Evolutionary conservation across 179 eudicot genomes (phyloP).

Genomic region (Camellia oleifera): DNA sequence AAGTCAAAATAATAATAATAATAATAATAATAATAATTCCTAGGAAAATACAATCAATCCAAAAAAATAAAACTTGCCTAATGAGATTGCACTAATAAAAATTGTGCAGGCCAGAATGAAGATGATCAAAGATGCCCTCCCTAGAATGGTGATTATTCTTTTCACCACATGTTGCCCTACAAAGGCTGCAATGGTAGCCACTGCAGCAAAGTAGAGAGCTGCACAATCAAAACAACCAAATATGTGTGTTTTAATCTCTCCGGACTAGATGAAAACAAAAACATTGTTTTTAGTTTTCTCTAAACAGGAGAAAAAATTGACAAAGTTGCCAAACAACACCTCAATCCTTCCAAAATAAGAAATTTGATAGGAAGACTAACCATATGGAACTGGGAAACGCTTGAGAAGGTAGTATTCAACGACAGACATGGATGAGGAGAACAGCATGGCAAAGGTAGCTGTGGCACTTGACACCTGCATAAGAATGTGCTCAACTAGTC

Average conservation of each 20-base stretch:
- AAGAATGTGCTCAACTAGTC: not conserved
- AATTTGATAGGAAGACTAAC: conserved; percentile 21
- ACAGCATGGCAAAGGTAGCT: conserved; percentile 63
- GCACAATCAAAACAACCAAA: conserved; percentile 7
- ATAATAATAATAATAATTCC: not conserved
- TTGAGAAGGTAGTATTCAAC: conserved; percentile 59
- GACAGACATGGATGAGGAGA: conserved; percentile 67
- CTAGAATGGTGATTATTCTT: conserved; percentile 43
- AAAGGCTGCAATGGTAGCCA: conserved; percentile 63
- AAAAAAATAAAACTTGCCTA: conserved; percentile 30
- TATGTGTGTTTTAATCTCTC: not conserved
- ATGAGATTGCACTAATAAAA: conserved; percentile 54
- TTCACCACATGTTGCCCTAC: conserved; percentile 65
- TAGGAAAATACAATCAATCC: not conserved
- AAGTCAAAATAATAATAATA: not conserved
- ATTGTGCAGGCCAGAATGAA: conserved; percentile 55
- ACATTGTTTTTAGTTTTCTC: too few species aligned
- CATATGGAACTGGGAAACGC: conserved; percentile 60
- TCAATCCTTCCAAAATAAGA: not conserved
- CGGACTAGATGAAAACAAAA: not conserved
- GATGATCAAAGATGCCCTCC: conserved; percentile 59
- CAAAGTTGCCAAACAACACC: not conserved
- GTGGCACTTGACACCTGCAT: conserved; percentile 72
- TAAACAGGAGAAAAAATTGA: too few species aligned
- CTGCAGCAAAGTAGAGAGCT: conserved; percentile 55